Evolutionary conservation across 192 early-diverging fungal genomes (phyloP).

Genomic region (Kickxella alabastrina): DNA sequence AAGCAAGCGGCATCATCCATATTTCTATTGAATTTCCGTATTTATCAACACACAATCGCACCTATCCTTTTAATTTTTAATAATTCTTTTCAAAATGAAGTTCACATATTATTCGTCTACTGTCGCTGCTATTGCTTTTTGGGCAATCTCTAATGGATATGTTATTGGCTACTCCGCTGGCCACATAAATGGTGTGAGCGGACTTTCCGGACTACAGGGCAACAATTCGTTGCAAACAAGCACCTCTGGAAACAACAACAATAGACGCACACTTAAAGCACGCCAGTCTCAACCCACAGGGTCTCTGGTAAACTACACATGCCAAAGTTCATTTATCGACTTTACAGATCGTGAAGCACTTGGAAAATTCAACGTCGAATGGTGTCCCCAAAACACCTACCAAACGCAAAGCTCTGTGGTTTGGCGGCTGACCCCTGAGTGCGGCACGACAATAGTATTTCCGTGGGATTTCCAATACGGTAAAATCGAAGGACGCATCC

Average conservation of each 20-base stretch:
- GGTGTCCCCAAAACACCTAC: slow-evolving; percentile 49
- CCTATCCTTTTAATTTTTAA: neutral
- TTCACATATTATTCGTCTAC: neutral
- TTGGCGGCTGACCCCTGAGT: slow-evolving; percentile 34
- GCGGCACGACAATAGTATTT: slow-evolving; percentile 44
- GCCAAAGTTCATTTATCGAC: slow-evolving; percentile 23
- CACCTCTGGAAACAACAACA: neutral
- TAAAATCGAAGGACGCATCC: slow-evolving; percentile 36
- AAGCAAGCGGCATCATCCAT: neutral
- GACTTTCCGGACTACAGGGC: neutral
- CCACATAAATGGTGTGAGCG: neutral
- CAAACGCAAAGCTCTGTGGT: slow-evolving; percentile 20
- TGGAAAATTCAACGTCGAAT: slow-evolving; percentile 32
- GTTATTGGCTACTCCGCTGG: neutral
- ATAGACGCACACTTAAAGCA: neutral
- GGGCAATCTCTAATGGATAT: neutral
- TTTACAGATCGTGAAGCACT: slow-evolving; percentile 29
- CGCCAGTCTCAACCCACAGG: neutral
- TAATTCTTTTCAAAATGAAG: neutral
- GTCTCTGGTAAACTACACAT: slow-evolving; percentile 11
- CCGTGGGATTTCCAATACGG: slow-evolving; percentile 31
- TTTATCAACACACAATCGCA: neutral
- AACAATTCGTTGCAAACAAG: too few relatives aligned
- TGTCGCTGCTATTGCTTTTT: neutral
- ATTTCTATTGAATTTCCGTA: neutral